Percentiles rank a stretch among this genome's conserved stretches.
phyloP scores from a whole-genome alignment of 495 filamentous ascomycete genomes.

The Talaromyces wortmannii region DNA sequence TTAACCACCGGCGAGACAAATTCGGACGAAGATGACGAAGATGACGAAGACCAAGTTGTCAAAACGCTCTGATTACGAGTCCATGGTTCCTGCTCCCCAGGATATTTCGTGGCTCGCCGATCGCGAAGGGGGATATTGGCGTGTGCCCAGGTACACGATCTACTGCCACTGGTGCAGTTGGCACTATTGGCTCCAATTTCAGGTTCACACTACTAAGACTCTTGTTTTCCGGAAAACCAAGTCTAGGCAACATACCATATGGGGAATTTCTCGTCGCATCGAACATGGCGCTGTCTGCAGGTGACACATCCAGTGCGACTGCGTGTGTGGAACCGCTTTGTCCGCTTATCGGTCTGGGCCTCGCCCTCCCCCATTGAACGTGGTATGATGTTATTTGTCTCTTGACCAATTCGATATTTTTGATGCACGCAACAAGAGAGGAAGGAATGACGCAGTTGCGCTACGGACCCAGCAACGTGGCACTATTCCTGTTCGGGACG shows the following conservation, averaged over 20 bases:
- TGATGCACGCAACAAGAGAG: background rate
- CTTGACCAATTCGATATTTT: background rate
- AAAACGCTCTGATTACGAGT: background rate
- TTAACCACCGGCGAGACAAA: background rate
- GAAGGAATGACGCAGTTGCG: background rate
- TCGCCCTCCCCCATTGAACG: background rate
- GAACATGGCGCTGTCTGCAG: background rate
- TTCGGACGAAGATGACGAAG: background rate
- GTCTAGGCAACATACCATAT: background rate
- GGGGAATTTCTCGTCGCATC: background rate
- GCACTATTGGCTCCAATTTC: background rate
- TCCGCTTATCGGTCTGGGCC: background rate
- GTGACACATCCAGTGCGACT: background rate
- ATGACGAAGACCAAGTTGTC: background rate
- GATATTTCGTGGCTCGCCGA: background rate
- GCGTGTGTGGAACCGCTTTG: background rate
- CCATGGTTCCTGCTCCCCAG: background rate
- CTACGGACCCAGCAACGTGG: background rate
- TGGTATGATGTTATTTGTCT: background rate
- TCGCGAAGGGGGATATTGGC: background rate
- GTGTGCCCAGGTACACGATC: background rate
- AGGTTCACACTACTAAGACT: background rate
- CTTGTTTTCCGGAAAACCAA: background rate
- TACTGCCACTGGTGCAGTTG: background rate
- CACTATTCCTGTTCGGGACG: background rate